A percentile compares a stretch with the other conserved stretches of the same genome.
Conservation (phyloP, 495 filamentous ascomycete species). For the Oleoguttula mirabilis region DNA sequence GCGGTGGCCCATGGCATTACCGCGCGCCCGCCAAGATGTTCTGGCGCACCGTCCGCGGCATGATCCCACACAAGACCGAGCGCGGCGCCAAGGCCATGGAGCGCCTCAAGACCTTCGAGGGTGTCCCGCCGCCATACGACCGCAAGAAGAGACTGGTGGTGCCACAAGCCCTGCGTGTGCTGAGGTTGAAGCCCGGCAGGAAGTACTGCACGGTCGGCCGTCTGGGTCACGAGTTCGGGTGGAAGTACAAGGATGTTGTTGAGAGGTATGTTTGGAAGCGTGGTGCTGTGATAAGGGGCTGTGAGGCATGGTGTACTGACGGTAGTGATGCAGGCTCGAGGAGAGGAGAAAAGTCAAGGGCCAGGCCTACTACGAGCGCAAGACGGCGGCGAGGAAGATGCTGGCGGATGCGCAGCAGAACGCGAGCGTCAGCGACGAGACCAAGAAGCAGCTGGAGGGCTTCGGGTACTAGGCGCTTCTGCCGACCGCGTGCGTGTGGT, state of each 20-base stretch:
- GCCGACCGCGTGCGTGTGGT: too few relatives aligned
- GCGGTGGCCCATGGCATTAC: slow-evolving; percentile 99
- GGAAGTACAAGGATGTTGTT: slow-evolving; percentile 99
- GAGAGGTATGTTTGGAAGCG: slow-evolving; percentile 52
- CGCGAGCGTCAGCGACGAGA: slow-evolving; percentile 69
- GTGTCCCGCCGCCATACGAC: slow-evolving; percentile 96
- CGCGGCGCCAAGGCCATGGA: slow-evolving; percentile 92
- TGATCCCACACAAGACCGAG: slow-evolving; percentile 99
- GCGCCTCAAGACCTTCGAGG: slow-evolving; percentile 99
- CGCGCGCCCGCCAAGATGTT: slow-evolving; percentile 96
- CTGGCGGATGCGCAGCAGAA: slow-evolving; percentile 82
- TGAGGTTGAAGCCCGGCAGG: slow-evolving; percentile 91
- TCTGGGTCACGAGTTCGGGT: slow-evolving; percentile 96
- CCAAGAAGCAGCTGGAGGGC: slow-evolving; percentile 56
- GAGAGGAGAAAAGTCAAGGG: slow-evolving; percentile 99
- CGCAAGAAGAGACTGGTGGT: slow-evolving; percentile 99
- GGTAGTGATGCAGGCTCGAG: slow-evolving; percentile 73
- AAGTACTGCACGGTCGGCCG: slow-evolving; percentile 99
- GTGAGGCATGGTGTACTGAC: slow-evolving; percentile 31
- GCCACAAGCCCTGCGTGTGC: slow-evolving; percentile 88
- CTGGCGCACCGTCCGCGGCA: slow-evolving; percentile 99
- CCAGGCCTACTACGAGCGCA: slow-evolving; percentile 97
- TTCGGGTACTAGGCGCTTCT: slow-evolving; percentile 51
- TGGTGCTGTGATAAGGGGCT: not conserved
- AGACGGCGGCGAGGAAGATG: slow-evolving; percentile 87